Base-by-base conservation (phyloP, 495 filamentous ascomycete genomes). In the Daldinia caldariorum region DNA sequence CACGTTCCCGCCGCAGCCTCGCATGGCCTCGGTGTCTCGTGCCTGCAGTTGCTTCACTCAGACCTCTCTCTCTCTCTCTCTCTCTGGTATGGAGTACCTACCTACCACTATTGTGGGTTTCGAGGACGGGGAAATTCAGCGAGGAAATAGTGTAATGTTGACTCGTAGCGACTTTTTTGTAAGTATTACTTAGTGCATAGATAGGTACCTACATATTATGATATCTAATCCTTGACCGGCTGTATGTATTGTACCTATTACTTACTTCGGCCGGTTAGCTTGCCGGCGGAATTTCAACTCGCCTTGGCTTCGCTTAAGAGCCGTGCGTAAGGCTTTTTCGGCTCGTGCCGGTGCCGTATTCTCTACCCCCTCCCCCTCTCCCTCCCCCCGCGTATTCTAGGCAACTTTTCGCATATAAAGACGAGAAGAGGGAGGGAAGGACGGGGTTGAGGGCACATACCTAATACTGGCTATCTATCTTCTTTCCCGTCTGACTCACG, bases 1-100 rank as follows among this genome's bases (percentile, higher is more conserved):
- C 13, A 4, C 13, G 31, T 22, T 22, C 31, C 45, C 53, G 63
- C 63, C 63, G 54, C 63, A 67, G 69, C 69, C 69, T 71, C 60
- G 69, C 69, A 71, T 63, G 34, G 12, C 29, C 37, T 26, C 3
- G 18, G n/a, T 31, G 38, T 67, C 69, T 53, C 55, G 63, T 67
- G 63, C 59, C 38, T 32, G 49, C 7, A 5, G 9, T 35, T 10
- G 22, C 12, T 12, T 53, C 49, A 22, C 49, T 53, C 49, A 22
- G 22, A 53, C 49, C 49, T 51, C 49, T 6, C 22, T 53, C 22
- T 31, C 26, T 26, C 26, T 26, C 26, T 26, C 26, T 26, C 26
- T 26, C 26, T 26, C 26, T n/a, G n/a, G n/a, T n/a, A n/a, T n/a
- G n/a, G n/a, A n/a, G n/a, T n/a, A n/a, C n/a, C n/a, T n/a, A n/a